phyloP scores from a whole-genome alignment of 768 basidiomycete species.

The Lactarius trivialis region DNA sequence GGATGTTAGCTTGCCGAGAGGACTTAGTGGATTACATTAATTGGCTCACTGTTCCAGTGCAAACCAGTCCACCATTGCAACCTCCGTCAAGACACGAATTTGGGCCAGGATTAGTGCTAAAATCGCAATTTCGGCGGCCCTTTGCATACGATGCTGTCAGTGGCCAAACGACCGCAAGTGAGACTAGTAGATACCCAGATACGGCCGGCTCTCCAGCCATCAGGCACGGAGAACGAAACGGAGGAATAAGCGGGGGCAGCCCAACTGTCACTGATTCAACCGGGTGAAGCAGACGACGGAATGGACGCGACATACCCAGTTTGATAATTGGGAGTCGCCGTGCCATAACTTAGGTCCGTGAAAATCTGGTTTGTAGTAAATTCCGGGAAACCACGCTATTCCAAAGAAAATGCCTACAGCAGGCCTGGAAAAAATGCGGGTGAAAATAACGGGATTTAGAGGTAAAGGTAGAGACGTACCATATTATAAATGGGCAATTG shows the following conservation, averaged over 20 bases:
- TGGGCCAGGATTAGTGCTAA: constrained; percentile 31
- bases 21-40: not conserved
- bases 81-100: constrained; percentile 35
- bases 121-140: constrained; percentile 37
- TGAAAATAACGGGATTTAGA: not conserved
- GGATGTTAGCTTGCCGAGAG: not conserved
- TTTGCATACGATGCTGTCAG: constrained; percentile 10
- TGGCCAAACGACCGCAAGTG: not conserved
- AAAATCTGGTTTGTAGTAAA: constrained; percentile 25
- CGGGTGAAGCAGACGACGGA: not conserved
- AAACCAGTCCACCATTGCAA: constrained; percentile 36
- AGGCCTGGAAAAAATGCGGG: constrained; percentile 24
- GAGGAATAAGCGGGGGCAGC: constrained; percentile 26
- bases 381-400: not conserved
- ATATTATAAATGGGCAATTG: constrained; percentile 38
- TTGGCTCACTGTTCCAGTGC: constrained; percentile 34
- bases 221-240: constrained; percentile 32
- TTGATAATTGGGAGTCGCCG: constrained; percentile 26
- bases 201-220: constrained; percentile 36
- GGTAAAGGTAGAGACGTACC: constrained; percentile 26
- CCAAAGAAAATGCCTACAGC: constrained; percentile 24
- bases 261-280: constrained; percentile 25
- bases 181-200: constrained; percentile 30
- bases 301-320: constrained; percentile 27
- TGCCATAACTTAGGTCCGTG: constrained; percentile 32